Base-by-base conservation (phyloP, 2,329 filamentous ascomycete genomes). In the Parascedosporium putredinis region DNA sequence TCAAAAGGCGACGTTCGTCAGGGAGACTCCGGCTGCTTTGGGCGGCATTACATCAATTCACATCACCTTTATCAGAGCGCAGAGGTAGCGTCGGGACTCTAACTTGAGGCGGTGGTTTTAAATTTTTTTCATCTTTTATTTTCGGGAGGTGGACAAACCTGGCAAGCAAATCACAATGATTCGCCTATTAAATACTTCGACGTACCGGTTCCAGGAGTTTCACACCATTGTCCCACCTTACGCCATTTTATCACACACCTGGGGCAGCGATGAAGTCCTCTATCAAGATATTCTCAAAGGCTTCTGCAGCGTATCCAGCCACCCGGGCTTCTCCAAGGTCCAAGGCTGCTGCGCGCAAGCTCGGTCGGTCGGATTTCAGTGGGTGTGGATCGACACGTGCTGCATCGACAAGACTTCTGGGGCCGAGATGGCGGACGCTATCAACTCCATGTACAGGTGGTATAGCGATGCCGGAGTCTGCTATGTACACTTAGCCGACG, bases 231-330 rank as follows among this genome's bases (percentile, higher is more conserved):
- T 54, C 7, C 61, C 61, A 3, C 50, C 53, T 42, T 64, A 64
- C 49, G 61, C 59, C 43, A 62, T 64, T 38, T 51, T 64, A 8
- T 64, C 62, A 12, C 62, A 64, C 52, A 62, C 59, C n/a, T 62
- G 60, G 57, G 57, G 53, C 8, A 33, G 53, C 2, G 60, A 61
- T 2, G 62, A 64, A 45, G 57, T 62, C 27, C 56, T 54, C 4
- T 55, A 56, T 38, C 55, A 56, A 20, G 53, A 58, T 50, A 51
- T 58, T 51, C 48, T 46, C 8, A 45, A 54, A 5, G 52, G 51
- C 3, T 46, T 51, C 5, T 47, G 51, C n/a, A 24, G 23, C 9
- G 20, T 43, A 27, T 23, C 25, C 23, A 48, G 44, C 22, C 46
- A 31, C 34, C 23, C 46, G 1, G 55, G 55, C 3, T 57, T 53